phyloP scores from a whole-genome alignment of 176 grass and related monocot genomes.

The Poa pratensis region DNA sequence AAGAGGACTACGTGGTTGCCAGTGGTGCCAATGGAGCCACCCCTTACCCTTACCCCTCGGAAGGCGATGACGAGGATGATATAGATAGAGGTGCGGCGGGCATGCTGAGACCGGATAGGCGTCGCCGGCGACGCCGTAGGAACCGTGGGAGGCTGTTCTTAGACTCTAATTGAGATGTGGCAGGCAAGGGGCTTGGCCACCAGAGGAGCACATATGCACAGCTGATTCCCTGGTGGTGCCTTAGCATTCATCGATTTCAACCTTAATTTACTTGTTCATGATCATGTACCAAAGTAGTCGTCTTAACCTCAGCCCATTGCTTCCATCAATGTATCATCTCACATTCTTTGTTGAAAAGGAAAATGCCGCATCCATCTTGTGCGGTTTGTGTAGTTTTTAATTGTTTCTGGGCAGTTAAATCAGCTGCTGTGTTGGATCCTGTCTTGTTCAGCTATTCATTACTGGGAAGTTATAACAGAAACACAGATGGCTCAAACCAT shows the following conservation, averaged over 20 bases:
- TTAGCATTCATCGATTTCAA: conserved; percentile 57
- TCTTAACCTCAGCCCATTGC: conserved; percentile 55
- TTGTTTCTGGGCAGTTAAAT: conserved; percentile 4
- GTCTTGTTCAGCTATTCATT: neutral
- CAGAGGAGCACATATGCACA: conserved; percentile 45
- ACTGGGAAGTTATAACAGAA: neutral
- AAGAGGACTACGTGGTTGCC: conserved; percentile 40
- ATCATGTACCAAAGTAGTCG: conserved; percentile 60
- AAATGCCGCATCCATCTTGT: conserved; percentile 40
- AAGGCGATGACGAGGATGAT: conserved; percentile 57
- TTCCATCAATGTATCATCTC: conserved; percentile 54
- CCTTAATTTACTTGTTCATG: conserved; percentile 70
- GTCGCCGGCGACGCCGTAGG: conserved; percentile 52
- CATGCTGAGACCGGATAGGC: conserved; percentile 55
- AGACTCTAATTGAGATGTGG: conserved; percentile 54
- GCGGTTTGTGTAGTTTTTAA: conserved; percentile 37
- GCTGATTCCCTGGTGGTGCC: conserved; percentile 43
- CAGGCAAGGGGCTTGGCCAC: conserved; percentile 18
- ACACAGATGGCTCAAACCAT: too few species aligned
- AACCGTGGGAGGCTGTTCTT: conserved; percentile 71
- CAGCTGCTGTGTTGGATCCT: neutral
- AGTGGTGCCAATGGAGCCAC: conserved; percentile 42
- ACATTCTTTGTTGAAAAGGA: conserved; percentile 60
- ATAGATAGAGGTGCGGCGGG: conserved; percentile 35
- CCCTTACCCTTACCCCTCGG: conserved; percentile 55